These are phyloP conservation scores for Posidonia oceanica DNA, from an alignment of 116 monocot genomes.

Conservation along the genomic window DNA sequence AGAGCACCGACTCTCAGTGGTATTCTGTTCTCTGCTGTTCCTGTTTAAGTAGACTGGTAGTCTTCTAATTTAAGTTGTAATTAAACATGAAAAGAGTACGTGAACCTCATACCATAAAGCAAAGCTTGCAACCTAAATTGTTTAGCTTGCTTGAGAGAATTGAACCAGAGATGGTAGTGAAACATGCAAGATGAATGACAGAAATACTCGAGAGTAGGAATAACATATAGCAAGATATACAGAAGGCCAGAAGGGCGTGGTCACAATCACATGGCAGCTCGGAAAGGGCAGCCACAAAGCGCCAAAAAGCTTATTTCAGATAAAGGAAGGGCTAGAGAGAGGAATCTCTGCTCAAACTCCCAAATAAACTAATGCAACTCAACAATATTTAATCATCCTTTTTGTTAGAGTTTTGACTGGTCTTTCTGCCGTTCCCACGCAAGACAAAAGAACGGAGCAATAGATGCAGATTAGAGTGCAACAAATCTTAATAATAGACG, in stretches of 20 bases:
- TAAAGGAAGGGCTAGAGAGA: background rate
- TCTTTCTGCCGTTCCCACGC: background rate
- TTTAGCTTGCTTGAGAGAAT: background rate
- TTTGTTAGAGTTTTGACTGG: background rate
- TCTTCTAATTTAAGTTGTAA: background rate
- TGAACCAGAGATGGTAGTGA: background rate
- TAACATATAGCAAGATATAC: too few species aligned
- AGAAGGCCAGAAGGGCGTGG: too few species aligned
- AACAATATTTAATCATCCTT: background rate
- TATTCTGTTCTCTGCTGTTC: background rate
- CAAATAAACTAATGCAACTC: background rate
- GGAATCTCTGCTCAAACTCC: background rate
- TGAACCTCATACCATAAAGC: background rate
- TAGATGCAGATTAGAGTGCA: too few species aligned
- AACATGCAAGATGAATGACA: background rate
- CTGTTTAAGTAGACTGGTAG: background rate
- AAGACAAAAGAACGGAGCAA: too few species aligned
- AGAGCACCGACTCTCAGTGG: background rate
- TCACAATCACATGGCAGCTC: background rate
- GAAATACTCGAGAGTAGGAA: background rate
- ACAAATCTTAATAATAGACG: too few species aligned
- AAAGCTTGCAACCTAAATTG: background rate
- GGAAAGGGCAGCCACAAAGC: background rate
- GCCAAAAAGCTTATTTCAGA: background rate
- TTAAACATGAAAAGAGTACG: background rate